Evolutionary conservation across 2,329 filamentous ascomycete species (phyloP), one percentile per base, ranked within the genome.

Genomic region (Pseudocercospora musae): DNA sequence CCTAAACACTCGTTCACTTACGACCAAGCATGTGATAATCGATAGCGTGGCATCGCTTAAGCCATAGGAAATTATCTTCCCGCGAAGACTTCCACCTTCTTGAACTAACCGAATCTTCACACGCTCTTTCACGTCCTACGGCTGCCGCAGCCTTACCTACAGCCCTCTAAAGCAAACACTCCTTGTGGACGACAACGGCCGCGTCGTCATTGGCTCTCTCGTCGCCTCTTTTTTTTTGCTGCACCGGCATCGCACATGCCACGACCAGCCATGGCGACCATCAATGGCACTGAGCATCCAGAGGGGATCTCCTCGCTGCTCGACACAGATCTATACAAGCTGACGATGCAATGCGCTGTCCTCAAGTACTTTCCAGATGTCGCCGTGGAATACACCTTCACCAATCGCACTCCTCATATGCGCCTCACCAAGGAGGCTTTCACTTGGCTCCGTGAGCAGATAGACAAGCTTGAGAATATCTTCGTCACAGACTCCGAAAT

Each of bases 331-430:
- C 78, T 99, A 64, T 99, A 97, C 85, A 99, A 99, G 79, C 79
- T 99, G 78, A 99, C 95, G 20, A 99, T 99, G 95, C 95, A 99
- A 88, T 96, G 91, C 75, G 92, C 92, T 65, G 89, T 98, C 68
- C 85, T 96, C 69, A 96, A 96, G 78, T 96, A 93, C 80, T 98
- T 96, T 77, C 89, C 89, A 33, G 83, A 93, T 62, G 80, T 81
- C 62, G 85, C 88, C 49, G 95, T 98, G 62, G 92, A 91, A 2
- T 99, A 98, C 74, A 87, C 90, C 63, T 97, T 96, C 79, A 98
- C 92, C 57, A 99, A 99, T 76, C 89, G 95, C 56, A 99, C 95
- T 1, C 91, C 92, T 7, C 87, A 96, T 65, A 96, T 97, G 87
- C 92, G 93, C 75, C 82, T 99, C 62, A 96, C 87, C 25, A 86